Evolutionary conservation across 176 grass and related monocot species (phyloP).

Genomic region (Oryza brachyantha): DNA sequence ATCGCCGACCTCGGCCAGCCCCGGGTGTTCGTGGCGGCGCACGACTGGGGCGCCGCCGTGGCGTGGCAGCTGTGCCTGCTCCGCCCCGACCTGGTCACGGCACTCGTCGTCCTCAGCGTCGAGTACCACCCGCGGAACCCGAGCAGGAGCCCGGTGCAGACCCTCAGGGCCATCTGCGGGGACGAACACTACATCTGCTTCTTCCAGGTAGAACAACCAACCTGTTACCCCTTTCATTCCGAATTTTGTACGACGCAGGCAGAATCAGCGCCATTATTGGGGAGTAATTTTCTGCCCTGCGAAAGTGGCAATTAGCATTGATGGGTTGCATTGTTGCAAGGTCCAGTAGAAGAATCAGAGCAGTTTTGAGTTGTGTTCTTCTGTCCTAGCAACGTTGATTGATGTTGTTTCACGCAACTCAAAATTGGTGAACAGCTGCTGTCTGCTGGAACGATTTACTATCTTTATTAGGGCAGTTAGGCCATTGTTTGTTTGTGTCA

Average conservation of each 20-base stretch:
- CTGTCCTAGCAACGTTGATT: background rate
- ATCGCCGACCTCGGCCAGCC: slow-evolving; percentile 58
- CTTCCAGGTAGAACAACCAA: slow-evolving; percentile 53
- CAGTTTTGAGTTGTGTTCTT: background rate
- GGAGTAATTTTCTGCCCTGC: background rate
- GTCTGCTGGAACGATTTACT: background rate
- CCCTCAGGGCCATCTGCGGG: slow-evolving; percentile 46
- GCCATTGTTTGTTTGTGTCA: too few relatives aligned
- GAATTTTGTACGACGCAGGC: background rate
- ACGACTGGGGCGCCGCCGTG: slow-evolving; percentile 78
- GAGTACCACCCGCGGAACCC: slow-evolving; percentile 37
- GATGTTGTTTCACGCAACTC: background rate
- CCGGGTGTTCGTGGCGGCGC: slow-evolving; percentile 70
- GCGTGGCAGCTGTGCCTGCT: slow-evolving; percentile 78
- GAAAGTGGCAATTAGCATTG: background rate
- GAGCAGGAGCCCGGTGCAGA: slow-evolving; percentile 41
- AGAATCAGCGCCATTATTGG: background rate
- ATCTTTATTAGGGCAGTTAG: background rate
- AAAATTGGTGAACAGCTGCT: background rate
- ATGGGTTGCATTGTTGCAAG: background rate
- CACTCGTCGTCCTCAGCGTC: slow-evolving; percentile 72
- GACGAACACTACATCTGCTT: slow-evolving; percentile 73
- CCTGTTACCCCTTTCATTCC: background rate
- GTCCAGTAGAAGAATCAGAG: background rate
- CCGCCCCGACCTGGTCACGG: slow-evolving; percentile 65